Evolutionary conservation across 2,329 filamentous ascomycete genomes (phyloP).

Genomic region (Scedosporium dehoogii): DNA sequence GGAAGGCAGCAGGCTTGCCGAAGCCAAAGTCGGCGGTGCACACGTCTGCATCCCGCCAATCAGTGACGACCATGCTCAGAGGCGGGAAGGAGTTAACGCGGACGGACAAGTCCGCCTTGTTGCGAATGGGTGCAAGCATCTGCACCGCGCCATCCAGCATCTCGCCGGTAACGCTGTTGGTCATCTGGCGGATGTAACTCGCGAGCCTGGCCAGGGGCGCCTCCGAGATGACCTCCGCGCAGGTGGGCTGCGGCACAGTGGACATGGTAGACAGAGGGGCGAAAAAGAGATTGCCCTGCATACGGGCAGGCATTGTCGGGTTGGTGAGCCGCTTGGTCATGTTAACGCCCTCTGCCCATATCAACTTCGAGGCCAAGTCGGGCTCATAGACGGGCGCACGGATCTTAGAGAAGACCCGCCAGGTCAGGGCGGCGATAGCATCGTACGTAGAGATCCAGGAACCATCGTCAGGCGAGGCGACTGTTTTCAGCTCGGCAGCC

Average conservation of each 20-base stretch:
- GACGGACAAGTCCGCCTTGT: conserved; percentile 24
- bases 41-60: conserved; percentile 23
- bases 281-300: conserved; percentile 26
- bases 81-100: conserved; percentile 25
- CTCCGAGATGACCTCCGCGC: conserved; percentile 23
- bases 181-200: conserved; percentile 25
- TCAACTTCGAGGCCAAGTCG: conserved; percentile 16
- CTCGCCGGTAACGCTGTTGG: conserved; percentile 22
- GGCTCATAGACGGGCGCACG: conserved; percentile 23
- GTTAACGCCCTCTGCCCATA: conserved; percentile 27
- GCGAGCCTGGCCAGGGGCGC: conserved; percentile 24
- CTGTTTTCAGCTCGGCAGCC: conserved; percentile 26
- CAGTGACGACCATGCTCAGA: conserved; percentile 23
- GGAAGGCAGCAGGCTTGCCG: conserved; percentile 20
- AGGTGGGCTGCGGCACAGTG: conserved; percentile 18
- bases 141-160: conserved; percentile 18
- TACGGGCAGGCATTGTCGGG: conserved; percentile 20
- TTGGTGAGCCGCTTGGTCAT: conserved; percentile 25
- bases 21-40: conserved; percentile 25
- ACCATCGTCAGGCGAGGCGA: conserved; percentile 22
- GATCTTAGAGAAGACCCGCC: conserved; percentile 26
- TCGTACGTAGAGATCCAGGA: conserved; percentile 36
- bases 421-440: conserved; percentile 29
- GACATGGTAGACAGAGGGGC: conserved; percentile 16
- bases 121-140: conserved; percentile 22